These are phyloP conservation scores for Xylaria sp. DNA, from an alignment of 2,329 filamentous ascomycete species.

Conservation along the genomic window DNA sequence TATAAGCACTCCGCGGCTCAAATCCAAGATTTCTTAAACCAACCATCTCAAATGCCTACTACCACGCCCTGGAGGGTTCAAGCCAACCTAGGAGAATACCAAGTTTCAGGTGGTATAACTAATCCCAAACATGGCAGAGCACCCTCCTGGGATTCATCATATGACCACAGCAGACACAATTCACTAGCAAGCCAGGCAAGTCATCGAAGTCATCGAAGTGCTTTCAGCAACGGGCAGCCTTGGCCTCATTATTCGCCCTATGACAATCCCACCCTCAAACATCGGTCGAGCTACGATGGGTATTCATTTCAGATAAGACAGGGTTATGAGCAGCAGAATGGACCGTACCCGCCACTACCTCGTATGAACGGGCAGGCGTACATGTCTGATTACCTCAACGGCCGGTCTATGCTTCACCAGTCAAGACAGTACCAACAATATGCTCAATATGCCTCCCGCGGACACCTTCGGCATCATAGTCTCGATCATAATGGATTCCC, in stretches of 20 bases:
- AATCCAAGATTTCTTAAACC: constrained; percentile 31
- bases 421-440: constrained; percentile 47
- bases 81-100: constrained; percentile 30
- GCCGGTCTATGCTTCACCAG: constrained; percentile 42
- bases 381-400: constrained; percentile 44
- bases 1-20: constrained; percentile 24
- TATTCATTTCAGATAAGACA: constrained; percentile 35
- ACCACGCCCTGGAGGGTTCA: constrained; percentile 41
- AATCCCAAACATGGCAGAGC: constrained; percentile 46
- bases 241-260: constrained; percentile 31
- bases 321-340: constrained; percentile 39
- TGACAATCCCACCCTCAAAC: constrained; percentile 35
- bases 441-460: constrained; percentile 50
- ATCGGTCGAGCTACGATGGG: constrained; percentile 44
- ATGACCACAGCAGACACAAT: constrained; percentile 47
- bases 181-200: constrained; percentile 48
- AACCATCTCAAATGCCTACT: constrained; percentile 38
- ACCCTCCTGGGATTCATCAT: constrained; percentile 43
- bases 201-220: constrained; percentile 41
- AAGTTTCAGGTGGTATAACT: constrained; percentile 45
- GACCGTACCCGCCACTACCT: constrained; percentile 41
- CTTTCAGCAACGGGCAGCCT: constrained; percentile 32
- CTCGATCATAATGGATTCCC: constrained; percentile 47
- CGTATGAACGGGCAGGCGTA: constrained; percentile 40
- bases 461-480: constrained; percentile 55